Evolutionary conservation across 1,284 basidiomycete genomes (phyloP).

Genomic region (Rhizoctonia solani): DNA sequence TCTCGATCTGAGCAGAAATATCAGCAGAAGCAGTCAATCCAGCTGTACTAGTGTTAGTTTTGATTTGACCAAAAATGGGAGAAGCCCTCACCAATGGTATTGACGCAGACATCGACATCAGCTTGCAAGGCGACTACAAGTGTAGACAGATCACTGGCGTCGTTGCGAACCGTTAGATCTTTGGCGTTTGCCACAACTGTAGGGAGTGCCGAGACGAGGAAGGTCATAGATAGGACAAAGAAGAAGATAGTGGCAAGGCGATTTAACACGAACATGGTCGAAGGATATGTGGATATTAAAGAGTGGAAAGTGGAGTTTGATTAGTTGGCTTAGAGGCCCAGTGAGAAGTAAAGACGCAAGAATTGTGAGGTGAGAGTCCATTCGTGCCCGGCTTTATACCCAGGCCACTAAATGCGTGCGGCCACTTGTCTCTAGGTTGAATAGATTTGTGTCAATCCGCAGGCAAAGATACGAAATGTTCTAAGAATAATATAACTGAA

Average conservation of each 20-base stretch:
- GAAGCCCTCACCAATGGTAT: background rate
- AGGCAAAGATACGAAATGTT: too few species aligned
- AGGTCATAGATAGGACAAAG: slow-evolving; percentile 18
- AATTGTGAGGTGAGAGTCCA: too few species aligned
- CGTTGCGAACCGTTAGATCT: background rate
- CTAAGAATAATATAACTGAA: too few species aligned
- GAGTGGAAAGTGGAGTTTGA: background rate
- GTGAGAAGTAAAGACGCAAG: too few species aligned
- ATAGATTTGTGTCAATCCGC: too few species aligned
- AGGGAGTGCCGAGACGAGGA: background rate
- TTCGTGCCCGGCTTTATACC: too few species aligned
- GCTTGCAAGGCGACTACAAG: background rate
- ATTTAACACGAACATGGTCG: background rate
- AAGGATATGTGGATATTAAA: background rate
- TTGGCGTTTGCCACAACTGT: background rate
- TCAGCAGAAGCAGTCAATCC: background rate
- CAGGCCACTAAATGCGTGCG: too few species aligned
- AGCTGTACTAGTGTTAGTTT: background rate
- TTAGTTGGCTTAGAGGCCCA: too few species aligned
- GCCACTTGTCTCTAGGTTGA: too few species aligned
- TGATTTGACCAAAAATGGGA: background rate
- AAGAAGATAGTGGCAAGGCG: background rate
- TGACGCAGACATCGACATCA: background rate
- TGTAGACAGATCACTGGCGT: background rate
- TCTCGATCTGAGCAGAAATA: background rate